Percentiles rank a stretch among this genome's conserved stretches.
Evolutionary conservation across 768 basidiomycete species (phyloP).

Genomic region (Macrolepiota albuminosa): DNA sequence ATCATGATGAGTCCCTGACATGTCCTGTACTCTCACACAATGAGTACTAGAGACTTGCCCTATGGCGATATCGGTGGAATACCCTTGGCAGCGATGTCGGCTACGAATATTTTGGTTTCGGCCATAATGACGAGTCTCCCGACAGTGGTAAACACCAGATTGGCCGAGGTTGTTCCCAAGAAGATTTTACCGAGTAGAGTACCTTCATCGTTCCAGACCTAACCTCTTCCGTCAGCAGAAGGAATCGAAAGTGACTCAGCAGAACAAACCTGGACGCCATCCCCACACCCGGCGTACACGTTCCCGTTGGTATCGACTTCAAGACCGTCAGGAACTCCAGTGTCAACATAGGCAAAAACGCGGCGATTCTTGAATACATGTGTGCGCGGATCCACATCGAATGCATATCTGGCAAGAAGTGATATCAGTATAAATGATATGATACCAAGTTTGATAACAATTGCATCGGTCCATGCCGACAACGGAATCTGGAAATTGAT

Average conservation of each 20-base stretch:
- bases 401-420: conserved; percentile 48
- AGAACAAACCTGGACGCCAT: conserved; percentile 53
- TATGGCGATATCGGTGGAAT: conserved; percentile 12
- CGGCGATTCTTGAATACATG: conserved; percentile 55
- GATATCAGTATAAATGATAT: not conserved
- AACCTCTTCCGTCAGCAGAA: not conserved
- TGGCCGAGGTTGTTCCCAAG: conserved; percentile 37
- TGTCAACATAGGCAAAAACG: conserved; percentile 62
- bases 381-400: conserved; percentile 55
- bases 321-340: conserved; percentile 65
- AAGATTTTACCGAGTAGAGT: conserved; percentile 64
- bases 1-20: not conserved
- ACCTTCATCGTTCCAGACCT: conserved; percentile 55
- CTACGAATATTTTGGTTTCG: conserved; percentile 44
- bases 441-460: not conserved
- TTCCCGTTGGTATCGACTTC: conserved; percentile 62
- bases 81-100: conserved; percentile 37
- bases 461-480: not conserved
- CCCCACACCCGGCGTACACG: conserved; percentile 65
- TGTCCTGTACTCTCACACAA: not conserved
- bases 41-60: not conserved
- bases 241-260: not conserved
- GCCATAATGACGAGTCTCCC: conserved; percentile 41
- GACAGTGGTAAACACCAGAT: conserved; percentile 41
- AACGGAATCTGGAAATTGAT: not conserved